Evolutionary conservation across 129 eudicot genomes (phyloP).

Genomic region (Apium graveolens): DNA sequence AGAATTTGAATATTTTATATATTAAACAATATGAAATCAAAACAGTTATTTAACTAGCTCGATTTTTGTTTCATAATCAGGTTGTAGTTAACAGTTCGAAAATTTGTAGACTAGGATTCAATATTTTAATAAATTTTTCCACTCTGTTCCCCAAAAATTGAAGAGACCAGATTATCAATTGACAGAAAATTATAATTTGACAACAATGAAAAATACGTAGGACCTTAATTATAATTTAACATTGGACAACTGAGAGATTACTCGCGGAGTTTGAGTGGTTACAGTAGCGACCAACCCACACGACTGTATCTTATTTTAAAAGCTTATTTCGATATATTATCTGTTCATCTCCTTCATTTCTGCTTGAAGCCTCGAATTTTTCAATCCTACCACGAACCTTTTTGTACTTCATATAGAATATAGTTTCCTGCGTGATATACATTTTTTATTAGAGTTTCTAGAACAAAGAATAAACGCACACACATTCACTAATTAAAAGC

Average conservation of each 20-base stretch:
- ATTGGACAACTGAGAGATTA: neutral
- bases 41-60: no score
- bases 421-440: neutral
- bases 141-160: no score
- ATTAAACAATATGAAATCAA: no score
- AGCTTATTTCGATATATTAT: neutral
- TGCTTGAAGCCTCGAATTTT: conserved; percentile 11
- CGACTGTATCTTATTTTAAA: conserved; percentile 14
- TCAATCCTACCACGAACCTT: conserved; percentile 16
- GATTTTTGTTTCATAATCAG: no score
- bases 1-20: no score
- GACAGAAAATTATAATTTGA: no score
- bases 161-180: no score
- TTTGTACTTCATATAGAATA: neutral
- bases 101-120: no score
- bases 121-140: no score
- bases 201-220: no score
- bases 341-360: conserved; percentile 4
- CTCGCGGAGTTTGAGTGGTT: conserved; percentile 5
- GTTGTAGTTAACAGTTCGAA: no score
- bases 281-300: conserved; percentile 30
- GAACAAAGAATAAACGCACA: neutral
- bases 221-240: neutral
- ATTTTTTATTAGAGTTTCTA: neutral
- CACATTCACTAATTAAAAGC: neutral